Evolutionary conservation across 73 alveolate species (phyloP).

Genomic region (Paramecium biaurelia): DNA sequence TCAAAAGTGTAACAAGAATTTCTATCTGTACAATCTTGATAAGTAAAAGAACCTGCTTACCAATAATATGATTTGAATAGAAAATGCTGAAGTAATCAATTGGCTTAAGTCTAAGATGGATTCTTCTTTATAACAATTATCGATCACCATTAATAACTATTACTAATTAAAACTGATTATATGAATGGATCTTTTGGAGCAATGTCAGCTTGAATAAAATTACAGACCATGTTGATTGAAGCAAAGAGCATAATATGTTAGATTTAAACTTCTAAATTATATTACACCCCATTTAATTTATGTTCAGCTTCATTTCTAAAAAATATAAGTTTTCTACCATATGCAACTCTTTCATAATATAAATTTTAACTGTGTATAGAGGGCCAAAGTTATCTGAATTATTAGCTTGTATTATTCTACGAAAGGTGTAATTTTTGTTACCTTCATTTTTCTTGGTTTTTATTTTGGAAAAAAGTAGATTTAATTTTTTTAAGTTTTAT

Average conservation of each 20-base stretch:
- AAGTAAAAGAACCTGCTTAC: constrained; percentile 5
- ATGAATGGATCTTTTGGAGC: not conserved
- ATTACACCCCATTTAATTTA: not conserved
- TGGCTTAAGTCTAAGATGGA: not conserved
- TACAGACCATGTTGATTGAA: not conserved
- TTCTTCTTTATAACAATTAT: not conserved
- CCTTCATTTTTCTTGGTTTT: not conserved
- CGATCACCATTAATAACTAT: not conserved
- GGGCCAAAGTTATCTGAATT: not conserved
- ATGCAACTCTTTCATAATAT: not conserved
- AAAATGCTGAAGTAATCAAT: not conserved
- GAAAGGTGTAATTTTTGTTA: not conserved
- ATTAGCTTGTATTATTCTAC: not conserved
- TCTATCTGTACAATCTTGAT: constrained; percentile 2
- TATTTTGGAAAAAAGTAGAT: constrained; percentile 26
- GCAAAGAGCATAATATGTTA: not conserved
- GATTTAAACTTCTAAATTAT: not conserved
- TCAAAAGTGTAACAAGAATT: not conserved
- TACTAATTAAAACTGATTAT: not conserved
- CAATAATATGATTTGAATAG: constrained; percentile 7
- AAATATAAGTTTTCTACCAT: not conserved
- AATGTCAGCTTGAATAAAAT: not conserved
- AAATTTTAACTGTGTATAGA: not conserved
- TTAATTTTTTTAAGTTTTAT: not conserved
- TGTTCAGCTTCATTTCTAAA: constrained; percentile 49